Base-by-base conservation (phyloP, 495 filamentous ascomycete species). In the Hypomontagnella monticulosa region DNA sequence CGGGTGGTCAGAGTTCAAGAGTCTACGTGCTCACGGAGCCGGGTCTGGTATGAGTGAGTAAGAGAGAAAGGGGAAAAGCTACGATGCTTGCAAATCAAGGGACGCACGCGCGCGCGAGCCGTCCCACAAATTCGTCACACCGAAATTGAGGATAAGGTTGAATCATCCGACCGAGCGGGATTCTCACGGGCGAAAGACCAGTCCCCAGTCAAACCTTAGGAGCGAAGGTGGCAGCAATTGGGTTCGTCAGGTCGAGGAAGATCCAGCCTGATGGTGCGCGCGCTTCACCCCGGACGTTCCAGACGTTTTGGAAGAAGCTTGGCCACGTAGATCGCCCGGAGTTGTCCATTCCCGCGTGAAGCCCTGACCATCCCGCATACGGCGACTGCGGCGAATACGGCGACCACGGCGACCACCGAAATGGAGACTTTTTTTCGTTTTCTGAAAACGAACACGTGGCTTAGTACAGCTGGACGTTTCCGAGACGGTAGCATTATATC, bases 301-400 rank as follows among this genome's bases (percentile, higher is more conserved):
- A 30, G n/a, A 34, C 34, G 9, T 41, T 49, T 15, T 32, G 14
- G 11, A 58, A 49, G 23, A 27, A 27, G 23, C 20, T 47, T 36
- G 16, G 36, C 43, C 41, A 49, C 59, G 59, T 54, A 44, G 43
- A 63, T 15, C 18, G 23, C 36, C 23, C 50, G 33, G 41, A n/a
- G 20, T 50, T 16, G 20, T 40, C 32, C 20, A 49, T 50, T 49
- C 44, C 44, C 43, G 42, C 53, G 9, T 8, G 6, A 5, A 46
- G 20, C 41, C 16, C 44, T 44, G 20, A 38, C 36, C 52, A 20
- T 32, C 19, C 16, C 19, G 20, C 38, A 20, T 15, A 43, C 19
- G 41, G 41, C 30, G 20, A 46, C 11, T 41, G 4, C 40, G 27
- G 46, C 8, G 19, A 27, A 20, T 15, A 43, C 19, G 41, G 41